Evolutionary conservation across 768 basidiomycete genomes (phyloP).

Genomic region (Lyophyllum atratum): DNA sequence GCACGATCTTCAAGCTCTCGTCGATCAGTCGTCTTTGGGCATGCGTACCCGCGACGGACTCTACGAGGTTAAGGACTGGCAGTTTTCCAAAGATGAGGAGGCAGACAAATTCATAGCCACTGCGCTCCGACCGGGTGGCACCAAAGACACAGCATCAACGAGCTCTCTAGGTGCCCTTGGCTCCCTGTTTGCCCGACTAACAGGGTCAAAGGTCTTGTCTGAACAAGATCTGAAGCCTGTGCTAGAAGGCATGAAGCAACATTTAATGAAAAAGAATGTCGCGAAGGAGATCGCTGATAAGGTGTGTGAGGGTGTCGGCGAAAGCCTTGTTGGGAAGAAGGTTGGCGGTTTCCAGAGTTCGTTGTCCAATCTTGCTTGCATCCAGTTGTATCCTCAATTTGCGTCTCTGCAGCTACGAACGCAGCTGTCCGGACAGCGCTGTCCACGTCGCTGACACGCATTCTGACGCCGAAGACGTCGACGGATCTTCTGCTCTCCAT

Average conservation of each 20-base stretch:
- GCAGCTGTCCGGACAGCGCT: slow-evolving; percentile 83
- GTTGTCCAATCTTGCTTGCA: slow-evolving; percentile 20
- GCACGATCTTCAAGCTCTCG: slow-evolving; percentile 60
- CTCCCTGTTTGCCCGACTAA: slow-evolving; percentile 81
- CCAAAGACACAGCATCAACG: slow-evolving; percentile 33
- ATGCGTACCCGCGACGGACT: slow-evolving; percentile 70
- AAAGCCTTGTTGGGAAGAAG: slow-evolving; percentile 87
- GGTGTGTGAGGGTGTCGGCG: slow-evolving; percentile 92
- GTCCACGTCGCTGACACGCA: slow-evolving; percentile 85
- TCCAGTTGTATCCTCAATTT: slow-evolving; percentile 14
- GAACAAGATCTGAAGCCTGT: slow-evolving; percentile 86
- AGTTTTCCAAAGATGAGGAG: slow-evolving; percentile 55
- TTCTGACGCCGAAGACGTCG: slow-evolving; percentile 94
- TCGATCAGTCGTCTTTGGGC: slow-evolving; percentile 76
- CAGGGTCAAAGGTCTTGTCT: slow-evolving; percentile 81
- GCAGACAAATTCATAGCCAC: slow-evolving; percentile 57
- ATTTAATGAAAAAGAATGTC: slow-evolving; percentile 98
- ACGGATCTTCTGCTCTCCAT: slow-evolving; percentile 96
- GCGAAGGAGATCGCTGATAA: slow-evolving; percentile 95
- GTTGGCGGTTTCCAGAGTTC: slow-evolving; percentile 88
- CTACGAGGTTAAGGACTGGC: slow-evolving; percentile 77
- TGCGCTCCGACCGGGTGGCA: slow-evolving; percentile 50
- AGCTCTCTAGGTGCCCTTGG: slow-evolving; percentile 67
- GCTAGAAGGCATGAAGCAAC: slow-evolving; percentile 93
- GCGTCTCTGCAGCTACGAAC: slow-evolving; percentile 63